These are phyloP conservation scores for Tricholoma flavovirens DNA, from an alignment of 768 basidiomycete genomes.

Conservation along the genomic window DNA sequence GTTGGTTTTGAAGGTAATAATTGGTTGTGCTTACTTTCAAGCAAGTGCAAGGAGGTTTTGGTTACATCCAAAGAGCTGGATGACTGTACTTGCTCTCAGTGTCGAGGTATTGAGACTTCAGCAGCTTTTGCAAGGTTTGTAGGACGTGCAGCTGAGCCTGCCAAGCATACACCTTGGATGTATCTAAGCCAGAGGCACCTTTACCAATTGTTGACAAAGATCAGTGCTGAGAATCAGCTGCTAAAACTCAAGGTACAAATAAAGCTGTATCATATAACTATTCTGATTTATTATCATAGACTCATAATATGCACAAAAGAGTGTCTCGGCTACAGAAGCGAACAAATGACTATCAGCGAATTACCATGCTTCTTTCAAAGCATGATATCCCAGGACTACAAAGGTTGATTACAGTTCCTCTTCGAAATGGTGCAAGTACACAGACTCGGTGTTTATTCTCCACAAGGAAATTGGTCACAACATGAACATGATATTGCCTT, in stretches of 20 bases:
- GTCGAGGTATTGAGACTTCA: too few species aligned
- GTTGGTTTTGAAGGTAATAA: too few species aligned
- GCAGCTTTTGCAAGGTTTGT: too few species aligned
- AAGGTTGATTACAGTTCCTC: background rate
- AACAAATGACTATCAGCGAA: background rate
- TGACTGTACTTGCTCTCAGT: too few species aligned
- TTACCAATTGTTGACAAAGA: background rate
- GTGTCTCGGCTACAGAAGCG: background rate
- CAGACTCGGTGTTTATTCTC: slow-evolving; percentile 6
- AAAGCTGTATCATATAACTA: too few species aligned
- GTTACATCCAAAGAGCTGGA: too few species aligned
- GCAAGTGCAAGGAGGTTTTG: too few species aligned
- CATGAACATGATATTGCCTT: slow-evolving; percentile 23
- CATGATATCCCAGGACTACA: background rate
- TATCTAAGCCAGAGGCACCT: background rate
- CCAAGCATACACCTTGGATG: background rate
- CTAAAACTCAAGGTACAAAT: too few species aligned
- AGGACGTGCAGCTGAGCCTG: background rate
- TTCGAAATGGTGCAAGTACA: slow-evolving; percentile 4
- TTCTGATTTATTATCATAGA: too few species aligned
- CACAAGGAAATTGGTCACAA: slow-evolving; percentile 10
- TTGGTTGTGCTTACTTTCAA: too few species aligned
- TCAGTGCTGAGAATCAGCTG: background rate
- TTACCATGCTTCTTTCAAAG: background rate
- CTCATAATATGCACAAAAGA: too few species aligned